Evolutionary conservation across 805 yeast species (phyloP), one percentile per base, ranked within the genome.

Genomic region (Suhomyces tanzawaensis): DNA sequence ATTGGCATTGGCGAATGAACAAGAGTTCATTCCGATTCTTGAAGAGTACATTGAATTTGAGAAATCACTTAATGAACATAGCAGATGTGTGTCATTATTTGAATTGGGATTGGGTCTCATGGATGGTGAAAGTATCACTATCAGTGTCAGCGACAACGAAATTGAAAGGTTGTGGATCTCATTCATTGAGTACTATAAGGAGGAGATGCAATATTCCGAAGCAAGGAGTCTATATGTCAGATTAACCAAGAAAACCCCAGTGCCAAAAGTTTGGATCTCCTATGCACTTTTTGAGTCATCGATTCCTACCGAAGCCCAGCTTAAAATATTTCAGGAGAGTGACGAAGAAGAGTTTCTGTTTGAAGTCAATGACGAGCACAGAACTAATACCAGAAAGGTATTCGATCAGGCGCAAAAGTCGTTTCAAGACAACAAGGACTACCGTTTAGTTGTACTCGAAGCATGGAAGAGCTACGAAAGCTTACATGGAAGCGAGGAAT

Each of bases 271-370:
- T 2, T 84, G 93, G 87, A 72, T 84, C 11, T 69, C 79, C 18
- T 72, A 69, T 50, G 95, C 95, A 2, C 59, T 78, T 46, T 83
- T 85, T 57, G 95, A 87, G 55, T 64, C 83, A 2, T 66, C 81
- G 1, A 71, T 81, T 1, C 88, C 88, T 6, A 71, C 81, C 1
- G 67, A 69, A 1, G 66, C 62, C 15, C 85, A 81, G 45, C 48
- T 52, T 32, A 34, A 31, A 14, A 32, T 29, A 29, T 45, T 46
- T 32, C 72, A 71, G 9, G 64, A 58, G 15, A 74, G 69, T 26
- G 72, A 61, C 11, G 75, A 64, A 1, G 70, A 71, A 12, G 85
- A 72, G 38, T 71, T 82, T 39, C 77, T 69, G 43, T 68, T 77
- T 36, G 69, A 60, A 5, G 60, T 82, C 1, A 69, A 72, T 1